A percentile compares a stretch with the other conserved stretches of the same genome.
phyloP scores from a whole-genome alignment of 2,329 filamentous ascomycete species.

The Hymenoscyphus fructigenus region DNA sequence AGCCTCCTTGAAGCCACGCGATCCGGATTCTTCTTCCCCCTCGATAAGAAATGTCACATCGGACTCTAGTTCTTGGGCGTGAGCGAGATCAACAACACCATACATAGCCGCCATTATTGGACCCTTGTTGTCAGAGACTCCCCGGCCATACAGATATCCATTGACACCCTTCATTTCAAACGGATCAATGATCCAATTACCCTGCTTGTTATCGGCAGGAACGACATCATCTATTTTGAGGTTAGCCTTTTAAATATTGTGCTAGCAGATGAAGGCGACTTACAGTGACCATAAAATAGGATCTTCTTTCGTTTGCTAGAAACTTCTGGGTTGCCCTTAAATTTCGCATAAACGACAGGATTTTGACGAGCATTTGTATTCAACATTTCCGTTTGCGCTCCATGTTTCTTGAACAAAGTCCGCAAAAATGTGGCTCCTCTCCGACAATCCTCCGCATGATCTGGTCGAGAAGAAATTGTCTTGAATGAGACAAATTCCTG shows the following conservation, averaged over 20 bases:
- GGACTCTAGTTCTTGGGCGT: conserved; percentile 78
- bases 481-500: conserved; percentile 88
- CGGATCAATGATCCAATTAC: conserved; percentile 84
- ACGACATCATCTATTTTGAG: conserved; percentile 72
- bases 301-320: conserved; percentile 75
- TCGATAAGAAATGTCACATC: conserved; percentile 95
- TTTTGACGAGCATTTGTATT: conserved; percentile 75
- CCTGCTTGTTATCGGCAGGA: conserved; percentile 76
- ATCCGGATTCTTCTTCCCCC: conserved; percentile 94
- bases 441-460: conserved; percentile 88
- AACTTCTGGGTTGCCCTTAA: conserved; percentile 70
- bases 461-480: conserved; percentile 82
- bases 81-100: conserved; percentile 84
- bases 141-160: conserved; percentile 90
- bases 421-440: conserved; percentile 89
- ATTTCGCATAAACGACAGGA: conserved; percentile 89
- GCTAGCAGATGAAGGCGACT: conserved; percentile 5
- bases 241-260: background rate
- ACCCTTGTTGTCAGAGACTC: conserved; percentile 97
- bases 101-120: conserved; percentile 93
- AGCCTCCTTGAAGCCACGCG: conserved; percentile 82
- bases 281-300: conserved; percentile 89
- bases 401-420: conserved; percentile 86
- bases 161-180: conserved; percentile 88
- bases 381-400: conserved; percentile 87